Conservation (phyloP, 306 rosid species). For the Rubus parviflorus region DNA sequence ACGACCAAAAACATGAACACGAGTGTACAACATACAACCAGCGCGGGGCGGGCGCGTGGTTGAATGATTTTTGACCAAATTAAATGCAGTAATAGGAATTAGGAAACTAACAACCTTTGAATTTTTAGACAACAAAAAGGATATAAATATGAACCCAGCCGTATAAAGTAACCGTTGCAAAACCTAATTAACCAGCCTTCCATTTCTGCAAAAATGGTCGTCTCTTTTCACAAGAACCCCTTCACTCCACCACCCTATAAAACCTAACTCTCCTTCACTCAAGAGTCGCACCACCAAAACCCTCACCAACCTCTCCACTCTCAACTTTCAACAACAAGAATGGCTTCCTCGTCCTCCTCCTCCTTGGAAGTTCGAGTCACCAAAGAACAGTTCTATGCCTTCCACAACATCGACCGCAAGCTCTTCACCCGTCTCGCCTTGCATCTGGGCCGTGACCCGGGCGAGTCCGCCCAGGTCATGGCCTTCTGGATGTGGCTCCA, state of each 20-base stretch:
- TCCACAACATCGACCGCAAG: constrained; percentile 53
- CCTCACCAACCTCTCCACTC: not conserved
- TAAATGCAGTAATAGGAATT: not conserved
- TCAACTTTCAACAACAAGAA: not conserved
- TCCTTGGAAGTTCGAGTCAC: constrained; percentile 11
- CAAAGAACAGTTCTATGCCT: constrained; percentile 49
- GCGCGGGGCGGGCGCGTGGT: not conserved
- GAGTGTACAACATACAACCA: not conserved
- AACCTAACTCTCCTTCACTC: not conserved
- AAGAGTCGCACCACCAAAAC: not conserved
- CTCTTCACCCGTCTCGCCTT: constrained; percentile 49
- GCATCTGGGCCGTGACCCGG: constrained; percentile 33
- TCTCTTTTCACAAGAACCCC: not conserved
- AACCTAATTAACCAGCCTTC: not conserved
- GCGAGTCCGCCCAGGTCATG: constrained; percentile 45
- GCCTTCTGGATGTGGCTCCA: constrained; percentile 69
- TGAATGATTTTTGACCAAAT: not conserved
- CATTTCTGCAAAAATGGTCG: not conserved
- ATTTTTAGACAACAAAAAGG: too few relatives aligned
- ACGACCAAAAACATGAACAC: not conserved
- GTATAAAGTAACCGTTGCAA: not conserved
- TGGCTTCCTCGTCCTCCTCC: constrained; percentile 18
- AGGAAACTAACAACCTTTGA: not conserved
- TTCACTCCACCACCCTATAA: not conserved
- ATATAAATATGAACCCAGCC: not conserved